A percentile compares a stretch with the other conserved stretches of the same genome.
Conservation (phyloP, 2,329 filamentous ascomycete genomes). For the Lizonia empirigonia region DNA sequence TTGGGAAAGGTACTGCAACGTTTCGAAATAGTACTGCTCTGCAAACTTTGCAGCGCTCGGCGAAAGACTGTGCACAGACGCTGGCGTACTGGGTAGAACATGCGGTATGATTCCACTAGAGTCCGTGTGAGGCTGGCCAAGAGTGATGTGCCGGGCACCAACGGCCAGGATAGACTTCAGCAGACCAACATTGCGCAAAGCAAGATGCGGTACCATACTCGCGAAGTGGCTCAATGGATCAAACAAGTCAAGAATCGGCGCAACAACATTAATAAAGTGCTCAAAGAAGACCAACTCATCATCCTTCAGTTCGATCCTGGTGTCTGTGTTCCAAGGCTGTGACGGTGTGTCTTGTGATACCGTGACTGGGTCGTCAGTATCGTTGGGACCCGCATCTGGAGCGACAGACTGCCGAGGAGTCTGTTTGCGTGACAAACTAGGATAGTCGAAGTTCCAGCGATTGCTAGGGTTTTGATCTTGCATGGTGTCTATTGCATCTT, state of each 20-base stretch:
- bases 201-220: slow-evolving; percentile 42
- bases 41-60: slow-evolving; percentile 43
- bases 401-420: slow-evolving; percentile 32
- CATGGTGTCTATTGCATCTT: slow-evolving; percentile 48
- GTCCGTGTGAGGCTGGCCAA: slow-evolving; percentile 38
- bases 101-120: slow-evolving; percentile 33
- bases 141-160: slow-evolving; percentile 57
- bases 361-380: slow-evolving; percentile 7
- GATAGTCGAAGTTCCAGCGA: slow-evolving; percentile 50
- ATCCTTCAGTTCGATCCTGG: slow-evolving; percentile 35
- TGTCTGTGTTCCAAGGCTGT: slow-evolving; percentile 33
- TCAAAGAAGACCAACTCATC: slow-evolving; percentile 49
- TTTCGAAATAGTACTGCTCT: slow-evolving; percentile 65
- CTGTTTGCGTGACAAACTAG: slow-evolving; percentile 50
- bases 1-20: slow-evolving; percentile 64
- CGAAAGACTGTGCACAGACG: slow-evolving; percentile 19
- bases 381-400: slow-evolving; percentile 34
- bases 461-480: slow-evolving; percentile 38
- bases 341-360: slow-evolving; percentile 13
- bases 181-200: slow-evolving; percentile 61
- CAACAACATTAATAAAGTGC: slow-evolving; percentile 47
- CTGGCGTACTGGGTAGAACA: slow-evolving; percentile 27
- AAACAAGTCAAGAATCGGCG: slow-evolving; percentile 52
- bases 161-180: slow-evolving; percentile 64
- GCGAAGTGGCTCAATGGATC: slow-evolving; percentile 49